Conservation (phyloP, 768 basidiomycete genomes). For the Phylloporus sp. region DNA sequence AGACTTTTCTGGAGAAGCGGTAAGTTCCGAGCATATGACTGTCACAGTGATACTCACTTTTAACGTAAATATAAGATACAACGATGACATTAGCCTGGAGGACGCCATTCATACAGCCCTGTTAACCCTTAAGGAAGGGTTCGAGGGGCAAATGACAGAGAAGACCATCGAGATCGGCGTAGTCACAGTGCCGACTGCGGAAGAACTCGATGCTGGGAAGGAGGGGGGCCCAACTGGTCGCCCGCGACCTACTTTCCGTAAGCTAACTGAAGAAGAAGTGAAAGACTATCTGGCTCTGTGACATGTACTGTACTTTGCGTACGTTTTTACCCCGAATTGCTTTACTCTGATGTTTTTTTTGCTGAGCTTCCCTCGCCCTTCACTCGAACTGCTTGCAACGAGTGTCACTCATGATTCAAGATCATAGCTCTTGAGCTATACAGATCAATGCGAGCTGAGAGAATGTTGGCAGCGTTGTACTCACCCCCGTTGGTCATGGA, state of each 20-base stretch:
- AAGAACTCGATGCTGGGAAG: slow-evolving; percentile 57
- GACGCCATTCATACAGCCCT: slow-evolving; percentile 99
- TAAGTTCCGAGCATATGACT: slow-evolving; percentile 39
- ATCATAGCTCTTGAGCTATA: not conserved
- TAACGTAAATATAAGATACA: slow-evolving; percentile 75
- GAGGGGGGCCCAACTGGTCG: slow-evolving; percentile 64
- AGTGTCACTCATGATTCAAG: slow-evolving; percentile 3
- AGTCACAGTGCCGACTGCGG: slow-evolving; percentile 78
- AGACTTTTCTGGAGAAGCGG: slow-evolving; percentile 99
- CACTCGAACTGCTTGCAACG: slow-evolving; percentile 7
- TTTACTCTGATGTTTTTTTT: slow-evolving; percentile 6
- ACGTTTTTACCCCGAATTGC: slow-evolving; percentile 24
- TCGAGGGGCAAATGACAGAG: slow-evolving; percentile 99
- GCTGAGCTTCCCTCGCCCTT: slow-evolving; percentile 15
- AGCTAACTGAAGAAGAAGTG: slow-evolving; percentile 94
- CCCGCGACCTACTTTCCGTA: slow-evolving; percentile 87
- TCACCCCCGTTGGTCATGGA: slow-evolving; percentile 26
- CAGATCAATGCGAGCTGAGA: slow-evolving; percentile 6
- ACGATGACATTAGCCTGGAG: slow-evolving; percentile 97
- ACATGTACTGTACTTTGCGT: slow-evolving; percentile 31
- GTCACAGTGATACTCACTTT: slow-evolving; percentile 14
- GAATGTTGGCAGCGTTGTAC: slow-evolving; percentile 7
- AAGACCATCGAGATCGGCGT: slow-evolving; percentile 99
- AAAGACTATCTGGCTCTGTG: slow-evolving; percentile 91
- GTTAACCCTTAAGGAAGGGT: slow-evolving; percentile 96